Evolutionary conservation across 2,329 filamentous ascomycete genomes (phyloP).

Genomic region (Microsporum audouinii): DNA sequence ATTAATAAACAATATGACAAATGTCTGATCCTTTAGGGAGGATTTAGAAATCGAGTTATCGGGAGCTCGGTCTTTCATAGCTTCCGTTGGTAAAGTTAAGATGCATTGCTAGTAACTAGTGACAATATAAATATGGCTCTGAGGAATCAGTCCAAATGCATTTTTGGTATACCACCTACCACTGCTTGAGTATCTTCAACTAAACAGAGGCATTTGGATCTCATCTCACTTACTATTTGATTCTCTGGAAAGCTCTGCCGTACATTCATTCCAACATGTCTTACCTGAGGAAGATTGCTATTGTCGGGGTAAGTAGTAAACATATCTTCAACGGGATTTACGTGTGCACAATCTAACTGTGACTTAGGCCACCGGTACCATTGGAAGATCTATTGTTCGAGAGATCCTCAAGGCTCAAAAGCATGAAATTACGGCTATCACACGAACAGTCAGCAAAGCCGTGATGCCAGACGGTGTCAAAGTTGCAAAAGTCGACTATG

Average conservation of each 20-base stretch:
- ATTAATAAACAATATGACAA: neutral
- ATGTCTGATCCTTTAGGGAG: neutral
- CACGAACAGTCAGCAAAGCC: conserved; percentile 34
- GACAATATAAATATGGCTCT: neutral
- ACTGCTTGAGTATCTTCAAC: neutral
- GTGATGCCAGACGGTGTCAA: conserved; percentile 37
- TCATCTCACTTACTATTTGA: neutral
- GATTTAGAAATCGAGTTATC: neutral
- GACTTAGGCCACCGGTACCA: conserved; percentile 25
- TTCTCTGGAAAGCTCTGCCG: neutral
- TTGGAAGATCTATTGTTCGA: conserved; percentile 21
- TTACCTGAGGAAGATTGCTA: neutral
- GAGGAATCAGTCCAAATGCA: neutral
- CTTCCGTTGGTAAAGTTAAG: neutral
- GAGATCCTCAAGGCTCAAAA: conserved; percentile 38
- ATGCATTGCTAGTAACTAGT: neutral
- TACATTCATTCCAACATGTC: neutral
- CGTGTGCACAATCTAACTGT: neutral
- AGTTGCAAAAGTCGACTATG: conserved; percentile 39
- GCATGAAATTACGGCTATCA: conserved; percentile 43
- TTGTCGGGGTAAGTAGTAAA: neutral
- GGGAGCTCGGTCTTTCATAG: neutral
- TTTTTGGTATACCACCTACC: neutral
- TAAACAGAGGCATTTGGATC: neutral
- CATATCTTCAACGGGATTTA: neutral